Evolutionary conservation across 78 protist genomes (phyloP).

Genomic region (Kipferlia bialata): DNA sequence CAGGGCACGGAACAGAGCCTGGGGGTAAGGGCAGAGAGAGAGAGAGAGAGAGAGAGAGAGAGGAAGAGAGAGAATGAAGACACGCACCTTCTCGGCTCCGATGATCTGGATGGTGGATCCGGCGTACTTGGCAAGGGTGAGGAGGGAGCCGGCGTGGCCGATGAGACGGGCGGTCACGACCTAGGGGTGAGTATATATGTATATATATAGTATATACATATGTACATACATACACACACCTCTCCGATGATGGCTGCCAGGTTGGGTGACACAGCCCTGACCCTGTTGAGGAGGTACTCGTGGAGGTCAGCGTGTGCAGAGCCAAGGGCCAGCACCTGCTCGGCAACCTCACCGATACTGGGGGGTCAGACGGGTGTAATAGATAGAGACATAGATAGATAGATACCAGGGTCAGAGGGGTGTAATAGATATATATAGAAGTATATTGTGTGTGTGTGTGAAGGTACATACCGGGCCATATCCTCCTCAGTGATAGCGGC

Average conservation of each 20-base stretch:
- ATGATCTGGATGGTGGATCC: conserved; percentile 88
- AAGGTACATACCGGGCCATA: too few relatives aligned
- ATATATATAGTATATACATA: too few relatives aligned
- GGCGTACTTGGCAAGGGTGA: conserved; percentile 81
- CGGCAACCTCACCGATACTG: neutral
- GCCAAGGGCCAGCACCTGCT: conserved; percentile 53
- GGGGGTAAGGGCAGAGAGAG: too few relatives aligned
- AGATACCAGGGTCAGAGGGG: too few relatives aligned
- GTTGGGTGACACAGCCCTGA: conserved; percentile 83
- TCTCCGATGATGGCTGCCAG: conserved; percentile 85
- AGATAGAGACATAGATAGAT: too few relatives aligned
- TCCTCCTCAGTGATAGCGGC: conserved; percentile 57
- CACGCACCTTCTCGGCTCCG: conserved; percentile 73
- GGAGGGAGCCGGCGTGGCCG: conserved; percentile 80
- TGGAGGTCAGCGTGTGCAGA: conserved; percentile 70
- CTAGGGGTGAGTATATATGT: too few relatives aligned
- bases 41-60: too few relatives aligned
- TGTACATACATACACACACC: too few relatives aligned
- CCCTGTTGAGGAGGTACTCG: conserved; percentile 73
- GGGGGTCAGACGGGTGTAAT: conserved; percentile 19
- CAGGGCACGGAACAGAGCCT: conserved; percentile 66
- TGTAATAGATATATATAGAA: too few relatives aligned
- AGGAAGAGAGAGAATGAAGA: too few relatives aligned
- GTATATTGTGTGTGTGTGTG: too few relatives aligned
- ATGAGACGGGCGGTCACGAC: conserved; percentile 91